Evolutionary conservation across 164 flowering plant genomes (phyloP).

Genomic region (Aristolochia contorta): DNA sequence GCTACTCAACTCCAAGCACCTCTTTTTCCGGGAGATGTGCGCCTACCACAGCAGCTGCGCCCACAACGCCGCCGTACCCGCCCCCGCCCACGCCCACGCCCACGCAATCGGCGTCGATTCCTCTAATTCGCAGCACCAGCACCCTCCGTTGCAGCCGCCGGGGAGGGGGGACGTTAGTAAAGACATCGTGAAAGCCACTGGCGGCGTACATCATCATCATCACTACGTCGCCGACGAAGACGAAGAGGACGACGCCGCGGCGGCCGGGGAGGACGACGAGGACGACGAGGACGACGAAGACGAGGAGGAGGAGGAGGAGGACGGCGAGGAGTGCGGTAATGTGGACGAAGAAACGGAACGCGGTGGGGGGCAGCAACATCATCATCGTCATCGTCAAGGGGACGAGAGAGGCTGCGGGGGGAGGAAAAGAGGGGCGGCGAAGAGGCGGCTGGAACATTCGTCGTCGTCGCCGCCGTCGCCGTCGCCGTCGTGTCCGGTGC

Average conservation of each 20-base stretch:
- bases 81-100: constrained; percentile 15
- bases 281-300: constrained; percentile 37
- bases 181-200: no score
- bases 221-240: no score
- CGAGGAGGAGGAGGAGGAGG: constrained; percentile 25
- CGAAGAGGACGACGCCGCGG: constrained; percentile 12
- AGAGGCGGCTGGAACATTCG: constrained; percentile 24
- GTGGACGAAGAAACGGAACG: constrained; percentile 9
- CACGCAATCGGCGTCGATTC: not conserved
- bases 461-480: constrained; percentile 6
- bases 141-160: constrained; percentile 20
- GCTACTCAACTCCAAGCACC: constrained; percentile 81
- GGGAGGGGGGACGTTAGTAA: no score
- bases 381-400: no score
- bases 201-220: constrained; percentile 12
- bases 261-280: constrained; percentile 29
- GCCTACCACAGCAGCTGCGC: constrained; percentile 84
- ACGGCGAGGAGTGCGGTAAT: constrained; percentile 11
- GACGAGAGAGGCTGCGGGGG: no score
- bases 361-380: constrained; percentile 4
- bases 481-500: constrained; percentile 18
- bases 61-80: constrained; percentile 13
- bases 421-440: constrained; percentile 13
- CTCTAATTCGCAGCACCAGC: constrained; percentile 1
- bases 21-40: constrained; percentile 94